These are phyloP conservation scores for Pseudonitzschia multiseries DNA, from an alignment of 108 stramenopile species.

Conservation along the genomic window DNA sequence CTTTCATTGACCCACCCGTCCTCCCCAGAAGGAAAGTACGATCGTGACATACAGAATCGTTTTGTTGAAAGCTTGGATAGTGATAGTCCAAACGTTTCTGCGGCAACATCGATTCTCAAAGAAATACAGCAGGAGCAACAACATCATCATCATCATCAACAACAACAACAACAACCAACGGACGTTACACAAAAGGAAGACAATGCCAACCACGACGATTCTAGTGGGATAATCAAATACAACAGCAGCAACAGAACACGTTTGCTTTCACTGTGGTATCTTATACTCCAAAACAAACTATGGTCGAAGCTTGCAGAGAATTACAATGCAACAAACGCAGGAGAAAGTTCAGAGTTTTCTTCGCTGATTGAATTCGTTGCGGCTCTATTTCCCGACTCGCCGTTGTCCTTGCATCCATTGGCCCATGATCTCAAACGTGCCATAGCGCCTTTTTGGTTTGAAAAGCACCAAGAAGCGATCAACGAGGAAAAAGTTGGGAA, in stretches of 20 bases:
- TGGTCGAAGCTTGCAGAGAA: background rate
- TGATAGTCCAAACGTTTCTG: background rate
- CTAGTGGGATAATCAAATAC: too few relatives aligned
- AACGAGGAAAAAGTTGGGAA: background rate
- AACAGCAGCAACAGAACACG: background rate
- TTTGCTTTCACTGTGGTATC: constrained; percentile 3
- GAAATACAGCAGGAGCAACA: background rate
- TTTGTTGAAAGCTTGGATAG: constrained; percentile 18
- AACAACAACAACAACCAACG: too few relatives aligned
- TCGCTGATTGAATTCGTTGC: constrained; percentile 18
- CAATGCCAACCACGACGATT: background rate
- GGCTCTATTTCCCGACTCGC: constrained; percentile 23
- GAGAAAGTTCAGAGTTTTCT: background rate
- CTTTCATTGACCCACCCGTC: constrained; percentile 60
- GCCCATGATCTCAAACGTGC: constrained; percentile 1
- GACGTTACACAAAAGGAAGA: background rate
- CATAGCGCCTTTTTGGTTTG: constrained; percentile 12
- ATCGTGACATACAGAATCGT: constrained; percentile 20
- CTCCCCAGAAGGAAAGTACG: constrained; percentile 35
- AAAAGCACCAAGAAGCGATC: background rate
- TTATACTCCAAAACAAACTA: constrained; percentile 11
- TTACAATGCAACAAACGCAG: background rate
- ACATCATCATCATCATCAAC: background rate
- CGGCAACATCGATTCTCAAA: constrained; percentile 4
- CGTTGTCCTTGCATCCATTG: constrained; percentile 3